A percentile compares a stretch with the other conserved stretches of the same genome.
phyloP scores from a whole-genome alignment of 2,329 filamentous ascomycete genomes.

The Botrytis medusae region DNA sequence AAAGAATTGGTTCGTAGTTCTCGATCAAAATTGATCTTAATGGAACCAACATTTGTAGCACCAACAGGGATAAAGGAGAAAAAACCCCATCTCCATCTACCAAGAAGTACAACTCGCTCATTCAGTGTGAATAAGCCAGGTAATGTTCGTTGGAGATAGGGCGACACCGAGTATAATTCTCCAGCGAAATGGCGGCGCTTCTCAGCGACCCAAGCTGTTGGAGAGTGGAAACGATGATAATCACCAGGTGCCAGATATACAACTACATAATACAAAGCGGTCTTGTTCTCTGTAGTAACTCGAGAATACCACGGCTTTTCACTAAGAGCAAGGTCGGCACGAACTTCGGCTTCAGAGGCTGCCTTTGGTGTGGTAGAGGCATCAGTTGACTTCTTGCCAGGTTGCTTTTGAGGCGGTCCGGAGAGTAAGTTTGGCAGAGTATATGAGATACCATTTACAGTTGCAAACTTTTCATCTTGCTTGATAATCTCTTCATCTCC shows the following conservation, averaged over 20 bases:
- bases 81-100: conserved; percentile 95
- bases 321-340: conserved; percentile 76
- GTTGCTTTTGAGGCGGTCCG: conserved; percentile 53
- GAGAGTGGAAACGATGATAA: conserved; percentile 98
- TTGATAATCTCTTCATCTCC: conserved; percentile 65
- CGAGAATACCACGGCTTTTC: conserved; percentile 69
- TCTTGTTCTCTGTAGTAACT: conserved; percentile 61
- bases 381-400: conserved; percentile 57
- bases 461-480: conserved; percentile 88
- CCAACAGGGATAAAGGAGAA: conserved; percentile 95
- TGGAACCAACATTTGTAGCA: conserved; percentile 95
- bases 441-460: conserved; percentile 93
- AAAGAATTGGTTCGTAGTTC: conserved; percentile 92
- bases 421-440: conserved; percentile 85
- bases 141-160: conserved; percentile 88
- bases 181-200: conserved; percentile 95
- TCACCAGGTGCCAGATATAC: conserved; percentile 96
- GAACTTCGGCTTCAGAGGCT: conserved; percentile 78
- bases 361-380: conserved; percentile 68
- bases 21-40: conserved; percentile 94
- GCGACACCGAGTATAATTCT: conserved; percentile 91
- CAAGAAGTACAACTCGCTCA: conserved; percentile 89
- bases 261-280: conserved; percentile 86
- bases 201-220: conserved; percentile 92
- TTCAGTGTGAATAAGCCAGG: conserved; percentile 96